Conservation (phyloP, 352 stramenopile species). For the Globisporangium parvum region DNA sequence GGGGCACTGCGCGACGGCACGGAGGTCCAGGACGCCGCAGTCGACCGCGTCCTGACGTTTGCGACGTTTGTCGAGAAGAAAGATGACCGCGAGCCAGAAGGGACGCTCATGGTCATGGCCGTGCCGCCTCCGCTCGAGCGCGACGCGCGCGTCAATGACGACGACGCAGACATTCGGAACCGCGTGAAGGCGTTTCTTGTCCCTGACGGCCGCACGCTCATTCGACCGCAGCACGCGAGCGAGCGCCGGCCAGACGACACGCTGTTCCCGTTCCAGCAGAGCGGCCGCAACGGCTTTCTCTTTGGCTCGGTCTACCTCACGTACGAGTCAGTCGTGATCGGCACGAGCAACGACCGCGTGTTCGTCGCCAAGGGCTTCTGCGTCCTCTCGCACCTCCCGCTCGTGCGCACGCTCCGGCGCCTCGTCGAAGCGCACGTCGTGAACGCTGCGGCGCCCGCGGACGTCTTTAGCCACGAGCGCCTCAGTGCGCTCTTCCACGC, state of each 20-base stretch:
- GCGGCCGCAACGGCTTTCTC: conserved; percentile 58
- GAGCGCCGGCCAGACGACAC: conserved; percentile 39
- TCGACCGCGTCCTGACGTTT: conserved; percentile 68
- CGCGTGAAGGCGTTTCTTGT: conserved; percentile 72
- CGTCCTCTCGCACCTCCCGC: conserved; percentile 51
- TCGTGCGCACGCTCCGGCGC: conserved; percentile 51
- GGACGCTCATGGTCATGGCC: conserved; percentile 53
- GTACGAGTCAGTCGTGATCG: conserved; percentile 50
- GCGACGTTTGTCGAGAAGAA: conserved; percentile 58
- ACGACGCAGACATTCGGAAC: conserved; percentile 47
- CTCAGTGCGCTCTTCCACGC: conserved; percentile 34
- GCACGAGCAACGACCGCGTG: conserved; percentile 33
- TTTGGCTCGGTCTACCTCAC: conserved; percentile 76
- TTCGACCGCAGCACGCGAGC: conserved; percentile 24
- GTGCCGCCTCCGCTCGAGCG: conserved; percentile 29
- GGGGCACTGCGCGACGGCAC: conserved; percentile 18
- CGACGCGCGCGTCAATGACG: conserved; percentile 15
- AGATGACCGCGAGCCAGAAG: conserved; percentile 24
- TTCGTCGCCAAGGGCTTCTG: conserved; percentile 67
- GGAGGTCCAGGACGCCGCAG: conserved; percentile 23
- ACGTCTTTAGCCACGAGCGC: conserved; percentile 41
- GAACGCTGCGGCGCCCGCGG: conserved; percentile 21
- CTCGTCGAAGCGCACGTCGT: conserved; percentile 55
- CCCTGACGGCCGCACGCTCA: conserved; percentile 45
- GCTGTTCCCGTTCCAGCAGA: conserved; percentile 78